Percentiles rank a stretch among this genome's conserved stretches.
Evolutionary conservation across 352 stramenopile genomes (phyloP).

Genomic region (Pythium apleroticum): DNA sequence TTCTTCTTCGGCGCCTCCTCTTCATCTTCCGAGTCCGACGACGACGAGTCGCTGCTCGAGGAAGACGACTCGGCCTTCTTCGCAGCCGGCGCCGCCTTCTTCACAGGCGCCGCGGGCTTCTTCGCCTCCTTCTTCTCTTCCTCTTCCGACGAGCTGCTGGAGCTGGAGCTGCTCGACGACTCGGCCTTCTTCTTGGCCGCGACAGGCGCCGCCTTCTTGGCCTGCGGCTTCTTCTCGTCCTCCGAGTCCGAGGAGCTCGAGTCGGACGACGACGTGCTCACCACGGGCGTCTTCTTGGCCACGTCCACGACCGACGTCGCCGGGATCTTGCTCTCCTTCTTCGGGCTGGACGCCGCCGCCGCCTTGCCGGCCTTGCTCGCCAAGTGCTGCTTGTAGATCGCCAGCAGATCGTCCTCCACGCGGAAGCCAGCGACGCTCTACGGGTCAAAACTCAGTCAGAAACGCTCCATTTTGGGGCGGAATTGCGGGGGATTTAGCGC

Average conservation of each 20-base stretch:
- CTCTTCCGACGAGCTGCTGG: slow-evolving; percentile 40
- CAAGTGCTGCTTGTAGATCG: slow-evolving; percentile 75
- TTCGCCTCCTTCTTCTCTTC: slow-evolving; percentile 25
- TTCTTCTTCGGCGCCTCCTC: slow-evolving; percentile 35
- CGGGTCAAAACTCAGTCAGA: slow-evolving; percentile 4
- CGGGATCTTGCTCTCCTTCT: slow-evolving; percentile 54
- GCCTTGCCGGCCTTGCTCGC: slow-evolving; percentile 31
- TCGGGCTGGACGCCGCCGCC: slow-evolving; percentile 28
- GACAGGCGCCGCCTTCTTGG: slow-evolving; percentile 18
- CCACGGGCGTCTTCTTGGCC: slow-evolving; percentile 44
- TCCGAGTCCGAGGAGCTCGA: slow-evolving; percentile 27
- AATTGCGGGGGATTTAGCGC: slow-evolving; percentile 18
- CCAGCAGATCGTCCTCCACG: slow-evolving; percentile 65
- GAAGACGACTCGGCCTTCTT: slow-evolving; percentile 3
- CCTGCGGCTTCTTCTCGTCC: slow-evolving; percentile 21
- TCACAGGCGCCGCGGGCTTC: neutral
- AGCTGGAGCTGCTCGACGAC: slow-evolving; percentile 27
- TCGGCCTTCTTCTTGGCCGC: slow-evolving; percentile 32
- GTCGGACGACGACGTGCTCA: slow-evolving; percentile 34
- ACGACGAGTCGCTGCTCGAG: slow-evolving; percentile 14
- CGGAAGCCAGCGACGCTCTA: slow-evolving; percentile 48
- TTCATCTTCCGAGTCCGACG: slow-evolving; percentile 19
- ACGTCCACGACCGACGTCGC: slow-evolving; percentile 54
- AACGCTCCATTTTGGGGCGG: slow-evolving; percentile 8
- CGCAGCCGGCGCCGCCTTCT: slow-evolving; percentile 11